Base-by-base conservation (phyloP, 306 rosid species). In the Clitoria ternatea region DNA sequence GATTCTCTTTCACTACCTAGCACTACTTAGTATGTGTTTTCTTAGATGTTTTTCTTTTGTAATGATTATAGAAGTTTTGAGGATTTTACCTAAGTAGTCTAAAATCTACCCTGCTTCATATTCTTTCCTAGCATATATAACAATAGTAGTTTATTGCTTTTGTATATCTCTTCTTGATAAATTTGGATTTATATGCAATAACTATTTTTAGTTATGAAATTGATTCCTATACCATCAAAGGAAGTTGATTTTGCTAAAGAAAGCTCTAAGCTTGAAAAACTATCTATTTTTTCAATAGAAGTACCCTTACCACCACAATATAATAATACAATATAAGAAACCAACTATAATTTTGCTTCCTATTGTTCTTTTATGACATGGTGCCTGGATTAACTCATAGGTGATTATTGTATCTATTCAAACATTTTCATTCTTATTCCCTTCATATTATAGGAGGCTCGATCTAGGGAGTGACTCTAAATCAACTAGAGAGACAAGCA, bases 1-100 rank as follows among this genome's bases (percentile, higher is more conserved):
- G 97, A 93, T 56, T 88, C 98, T 75, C 91, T 90, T 68, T 71
- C 85, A 47, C 83, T 93, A 62, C 98, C 98, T 44, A n/a, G n/a
- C n/a, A n/a, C n/a, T n/a, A n/a, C n/a, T n/a, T n/a, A 94, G 92
- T 44, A 97, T 93, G 88, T 77, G 98, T 72, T 81, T 63, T 69
- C 62, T 48, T 36, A 29, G 27, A 59, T 29, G 18, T 56, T 59
- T 37, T 54, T 64, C 17, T 56, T 49, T 49, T 70, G n/a, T 24
- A 22, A 27, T 23, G 23, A 13, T 47, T 61, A 50, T 47, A 30
- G 59, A 36, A n/a, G 49, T 39, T 77, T 49, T 39, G 47, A 19
- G 30, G 23, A 42, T 74, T 47, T 18, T 81, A 24, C 27, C 27
- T 52, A 23, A 29, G 12, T 59, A 47, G 43, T 70, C 36, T n/a